Evolutionary conservation across 2,329 filamentous ascomycete genomes (phyloP).

Genomic region (Diaporthe sp.): DNA sequence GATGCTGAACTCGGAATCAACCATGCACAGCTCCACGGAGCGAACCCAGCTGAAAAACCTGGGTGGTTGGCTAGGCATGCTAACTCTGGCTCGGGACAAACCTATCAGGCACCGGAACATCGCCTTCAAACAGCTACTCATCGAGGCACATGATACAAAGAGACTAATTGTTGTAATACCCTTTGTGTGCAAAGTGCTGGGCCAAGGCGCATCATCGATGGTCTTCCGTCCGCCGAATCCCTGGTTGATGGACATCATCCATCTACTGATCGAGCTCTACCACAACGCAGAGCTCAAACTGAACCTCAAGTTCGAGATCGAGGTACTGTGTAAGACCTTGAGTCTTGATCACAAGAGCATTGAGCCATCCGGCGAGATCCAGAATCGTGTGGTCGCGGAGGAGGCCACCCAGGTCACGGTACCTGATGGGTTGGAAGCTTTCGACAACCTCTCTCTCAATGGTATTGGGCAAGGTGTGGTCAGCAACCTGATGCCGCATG

Average conservation of each 20-base stretch:
- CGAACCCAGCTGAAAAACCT: constrained; percentile 92
- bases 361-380: constrained; percentile 87
- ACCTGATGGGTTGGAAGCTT: constrained; percentile 81
- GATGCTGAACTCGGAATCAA: constrained; percentile 91
- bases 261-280: constrained; percentile 92
- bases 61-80: constrained; percentile 90
- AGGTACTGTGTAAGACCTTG: constrained; percentile 94
- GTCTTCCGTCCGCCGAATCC: constrained; percentile 96
- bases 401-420: constrained; percentile 71
- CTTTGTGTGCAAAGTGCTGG: constrained; percentile 96
- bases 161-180: constrained; percentile 93
- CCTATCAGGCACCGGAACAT: constrained; percentile 97
- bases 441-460: constrained; percentile 86
- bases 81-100: constrained; percentile 93
- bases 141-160: constrained; percentile 94
- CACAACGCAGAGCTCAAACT: constrained; percentile 93
- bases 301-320: constrained; percentile 98
- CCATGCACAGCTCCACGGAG: constrained; percentile 86
- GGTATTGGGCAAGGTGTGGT: constrained; percentile 77
- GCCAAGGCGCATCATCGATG: constrained; percentile 85
- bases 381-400: constrained; percentile 78
- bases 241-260: constrained; percentile 97
- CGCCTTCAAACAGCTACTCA: constrained; percentile 94
- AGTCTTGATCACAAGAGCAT: constrained; percentile 93
- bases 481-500: constrained; percentile 81